Conservation (phyloP, 2,329 filamentous ascomycete species). For the Trichoderma aggressivum region DNA sequence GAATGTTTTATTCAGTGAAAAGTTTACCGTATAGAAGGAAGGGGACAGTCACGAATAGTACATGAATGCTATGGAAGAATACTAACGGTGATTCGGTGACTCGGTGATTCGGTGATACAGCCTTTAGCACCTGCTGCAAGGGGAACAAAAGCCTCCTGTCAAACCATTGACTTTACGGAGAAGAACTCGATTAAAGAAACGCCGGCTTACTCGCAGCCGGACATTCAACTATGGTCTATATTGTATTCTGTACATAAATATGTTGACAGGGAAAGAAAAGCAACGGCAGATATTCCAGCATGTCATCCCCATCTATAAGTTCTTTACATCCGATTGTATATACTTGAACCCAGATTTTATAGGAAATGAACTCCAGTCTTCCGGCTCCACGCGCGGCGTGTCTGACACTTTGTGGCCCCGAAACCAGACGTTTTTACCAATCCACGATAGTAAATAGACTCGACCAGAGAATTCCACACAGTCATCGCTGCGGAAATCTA, state of each 20-base stretch:
- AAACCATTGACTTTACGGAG: not conserved
- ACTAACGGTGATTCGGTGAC: not conserved
- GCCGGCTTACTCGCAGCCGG: not conserved
- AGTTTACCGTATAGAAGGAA: not conserved
- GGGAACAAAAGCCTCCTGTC: not conserved
- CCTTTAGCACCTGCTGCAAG: not conserved
- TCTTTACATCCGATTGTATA: not conserved
- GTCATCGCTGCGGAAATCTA: not conserved
- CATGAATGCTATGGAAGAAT: not conserved
- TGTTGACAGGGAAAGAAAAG: not conserved
- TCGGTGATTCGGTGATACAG: not conserved
- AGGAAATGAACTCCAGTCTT: not conserved
- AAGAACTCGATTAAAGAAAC: fast-evolving
- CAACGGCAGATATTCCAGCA: not conserved
- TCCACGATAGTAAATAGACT: not conserved
- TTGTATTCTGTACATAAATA: not conserved
- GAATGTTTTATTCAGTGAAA: not conserved
- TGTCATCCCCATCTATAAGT: not conserved
- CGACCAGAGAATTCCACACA: not conserved
- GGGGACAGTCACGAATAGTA: not conserved
- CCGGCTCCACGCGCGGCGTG: not conserved
- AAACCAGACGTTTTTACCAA: not conserved
- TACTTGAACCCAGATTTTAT: not conserved
- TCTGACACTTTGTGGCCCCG: not conserved
- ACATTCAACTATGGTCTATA: not conserved